Conservation (phyloP, 1,284 basidiomycete species). For the Malassezia nana region DNA sequence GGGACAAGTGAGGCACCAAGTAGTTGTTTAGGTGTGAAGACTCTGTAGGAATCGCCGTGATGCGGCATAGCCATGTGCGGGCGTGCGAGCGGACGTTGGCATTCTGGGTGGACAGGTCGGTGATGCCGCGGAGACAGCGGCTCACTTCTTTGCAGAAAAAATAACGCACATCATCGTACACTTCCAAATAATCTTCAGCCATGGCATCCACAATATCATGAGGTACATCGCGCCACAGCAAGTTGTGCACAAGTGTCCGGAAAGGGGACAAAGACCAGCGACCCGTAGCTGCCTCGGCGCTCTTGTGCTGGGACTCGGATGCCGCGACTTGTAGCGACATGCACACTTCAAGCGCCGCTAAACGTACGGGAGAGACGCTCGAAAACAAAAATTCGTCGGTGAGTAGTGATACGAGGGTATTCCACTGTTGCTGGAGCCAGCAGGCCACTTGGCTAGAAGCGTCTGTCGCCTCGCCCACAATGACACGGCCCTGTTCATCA, state of each 20-base stretch:
- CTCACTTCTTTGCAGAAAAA: constrained; percentile 76
- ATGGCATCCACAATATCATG: constrained; percentile 34
- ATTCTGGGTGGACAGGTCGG: constrained; percentile 21
- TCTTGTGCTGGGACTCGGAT: constrained; percentile 1
- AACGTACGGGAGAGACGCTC: constrained; percentile 1
- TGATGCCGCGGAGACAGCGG: constrained; percentile 20
- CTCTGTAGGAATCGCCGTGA: constrained; percentile 72
- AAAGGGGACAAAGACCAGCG: constrained; percentile 10
- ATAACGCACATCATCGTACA: constrained; percentile 69
- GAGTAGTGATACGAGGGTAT: constrained; percentile 24
- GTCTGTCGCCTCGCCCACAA: constrained; percentile 8
- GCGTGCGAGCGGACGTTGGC: constrained; percentile 56
- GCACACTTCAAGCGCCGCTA: constrained; percentile 18
- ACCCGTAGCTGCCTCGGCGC: neutral
- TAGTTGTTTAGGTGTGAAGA: constrained; percentile 69
- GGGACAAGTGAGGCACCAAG: constrained; percentile 56
- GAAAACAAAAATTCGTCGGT: constrained; percentile 15
- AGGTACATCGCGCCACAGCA: constrained; percentile 14
- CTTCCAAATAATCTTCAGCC: constrained; percentile 30
- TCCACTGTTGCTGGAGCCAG: constrained; percentile 40
- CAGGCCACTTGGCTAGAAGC: constrained; percentile 23
- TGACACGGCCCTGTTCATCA: constrained; percentile 6
- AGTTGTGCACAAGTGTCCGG: constrained; percentile 4
- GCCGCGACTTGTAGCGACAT: constrained; percentile 18
- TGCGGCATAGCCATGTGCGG: constrained; percentile 63